Base-by-base conservation (phyloP, 805 yeast genomes). In the Barnettozyma vustinii region DNA sequence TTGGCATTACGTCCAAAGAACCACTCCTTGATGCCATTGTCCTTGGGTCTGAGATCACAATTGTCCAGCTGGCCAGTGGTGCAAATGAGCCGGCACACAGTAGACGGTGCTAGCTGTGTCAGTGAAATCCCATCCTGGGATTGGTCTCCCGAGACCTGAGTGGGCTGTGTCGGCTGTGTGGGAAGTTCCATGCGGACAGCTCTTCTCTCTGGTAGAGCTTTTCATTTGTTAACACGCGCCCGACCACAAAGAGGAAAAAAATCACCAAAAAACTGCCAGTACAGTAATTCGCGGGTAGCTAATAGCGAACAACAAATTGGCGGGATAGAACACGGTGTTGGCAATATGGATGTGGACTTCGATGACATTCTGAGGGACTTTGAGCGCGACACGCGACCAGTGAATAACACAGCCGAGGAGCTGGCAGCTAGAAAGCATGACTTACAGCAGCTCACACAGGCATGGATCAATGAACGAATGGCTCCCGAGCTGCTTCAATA, bases 401-500 rank as follows among this genome's bases (percentile, higher is more conserved):
- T 21, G 23, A 36, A 19, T 25, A 15, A 6, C 15, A 16, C 27
- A 9, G 20, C 25, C 12, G 61, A 53, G 46, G 44, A 62, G 51
- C 9, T 54, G 12, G 46, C 61, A 47, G 41, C 55, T 44, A 60
- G 69, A 54, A 59, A 62, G 18, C 61, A 65, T 16, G 77, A 82
- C 47, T 61, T 75, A 26, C 60, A 66, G 33, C 64, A 64, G 30
- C 68, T 91, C 40, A 72, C 78, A 20, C 74, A 72, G 26, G 80
- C 81, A 2, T 92, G 96, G 97, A 68, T 85, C 27, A 78, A 84
- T 46, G 99, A 94, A 63, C 74, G 96, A 47, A 81, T 81, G 74
- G 73, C 94, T 1, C 98, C 97, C 0, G 96, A 88, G 50, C 67
- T 94, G n/a, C 68, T 92, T 41, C 87, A 84, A 1, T 92, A 85